phyloP scores from a whole-genome alignment of 1,284 basidiomycete species.

The Pseudozyma tsukubaensis region DNA sequence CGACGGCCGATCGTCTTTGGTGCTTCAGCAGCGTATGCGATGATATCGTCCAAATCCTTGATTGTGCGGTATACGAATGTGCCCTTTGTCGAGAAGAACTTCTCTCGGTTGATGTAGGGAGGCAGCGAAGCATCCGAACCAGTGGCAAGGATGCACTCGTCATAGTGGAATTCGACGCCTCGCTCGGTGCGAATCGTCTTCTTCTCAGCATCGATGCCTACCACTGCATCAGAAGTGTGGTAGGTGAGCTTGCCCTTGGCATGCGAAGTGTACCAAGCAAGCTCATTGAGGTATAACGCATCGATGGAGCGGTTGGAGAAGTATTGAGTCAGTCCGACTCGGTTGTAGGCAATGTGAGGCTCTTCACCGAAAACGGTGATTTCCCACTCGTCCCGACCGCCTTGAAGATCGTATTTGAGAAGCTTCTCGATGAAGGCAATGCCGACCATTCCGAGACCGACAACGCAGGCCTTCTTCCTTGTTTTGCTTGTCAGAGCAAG shows the following conservation, averaged over 20 bases:
- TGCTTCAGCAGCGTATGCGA: slow-evolving; percentile 49
- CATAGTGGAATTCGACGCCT: slow-evolving; percentile 73
- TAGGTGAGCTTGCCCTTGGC: slow-evolving; percentile 63
- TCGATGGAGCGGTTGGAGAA: slow-evolving; percentile 77
- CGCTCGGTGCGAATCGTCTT: slow-evolving; percentile 73
- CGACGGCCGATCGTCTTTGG: slow-evolving; percentile 44
- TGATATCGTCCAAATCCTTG: slow-evolving; percentile 62
- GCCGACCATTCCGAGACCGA: slow-evolving; percentile 79
- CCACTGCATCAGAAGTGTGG: slow-evolving; percentile 70
- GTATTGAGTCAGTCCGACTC: slow-evolving; percentile 76
- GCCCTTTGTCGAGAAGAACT: slow-evolving; percentile 72
- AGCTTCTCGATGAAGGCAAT: slow-evolving; percentile 72
- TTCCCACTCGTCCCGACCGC: slow-evolving; percentile 52
- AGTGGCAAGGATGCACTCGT: slow-evolving; percentile 75
- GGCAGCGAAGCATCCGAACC: slow-evolving; percentile 79
- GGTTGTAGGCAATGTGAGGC: slow-evolving; percentile 75
- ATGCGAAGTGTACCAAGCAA: slow-evolving; percentile 74
- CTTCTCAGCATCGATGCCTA: slow-evolving; percentile 71
- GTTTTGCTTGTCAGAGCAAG: slow-evolving; percentile 28
- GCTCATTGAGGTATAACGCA: slow-evolving; percentile 76
- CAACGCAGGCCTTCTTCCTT: slow-evolving; percentile 71
- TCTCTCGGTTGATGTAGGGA: slow-evolving; percentile 73
- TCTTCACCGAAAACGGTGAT: slow-evolving; percentile 73
- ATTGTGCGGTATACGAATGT: slow-evolving; percentile 82
- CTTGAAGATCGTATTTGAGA: slow-evolving; percentile 55